phyloP scores from a whole-genome alignment of 2,329 filamentous ascomycete species.

The Plectosphaerella plurivora region DNA sequence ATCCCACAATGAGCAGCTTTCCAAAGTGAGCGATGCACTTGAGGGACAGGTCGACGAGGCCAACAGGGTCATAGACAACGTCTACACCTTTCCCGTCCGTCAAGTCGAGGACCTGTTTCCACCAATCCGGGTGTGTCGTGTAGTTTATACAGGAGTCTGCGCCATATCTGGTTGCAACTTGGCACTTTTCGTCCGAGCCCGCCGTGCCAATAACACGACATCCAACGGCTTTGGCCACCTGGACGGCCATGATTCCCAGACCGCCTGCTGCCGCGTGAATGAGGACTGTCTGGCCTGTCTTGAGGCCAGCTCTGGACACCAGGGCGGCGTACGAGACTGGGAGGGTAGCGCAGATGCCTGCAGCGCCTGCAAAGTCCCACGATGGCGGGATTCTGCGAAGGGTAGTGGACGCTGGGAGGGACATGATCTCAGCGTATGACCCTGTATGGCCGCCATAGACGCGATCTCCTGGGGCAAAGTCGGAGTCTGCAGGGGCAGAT shows the following conservation, averaged over 20 bases:
- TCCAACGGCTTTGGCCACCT: conserved; percentile 48
- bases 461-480: conserved; percentile 39
- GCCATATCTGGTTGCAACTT: conserved; percentile 31
- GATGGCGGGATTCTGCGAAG: conserved; percentile 38
- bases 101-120: conserved; percentile 39
- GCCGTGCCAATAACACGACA: conserved; percentile 50
- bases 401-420: conserved; percentile 24
- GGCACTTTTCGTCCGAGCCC: conserved; percentile 39
- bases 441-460: conserved; percentile 51
- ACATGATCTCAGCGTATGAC: conserved; percentile 48
- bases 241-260: conserved; percentile 50
- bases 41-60: conserved; percentile 49
- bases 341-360: conserved; percentile 48
- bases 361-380: conserved; percentile 43
- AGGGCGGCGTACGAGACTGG: conserved; percentile 51
- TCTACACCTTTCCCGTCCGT: conserved; percentile 48
- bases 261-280: conserved; percentile 52
- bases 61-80: conserved; percentile 54
- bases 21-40: conserved; percentile 50
- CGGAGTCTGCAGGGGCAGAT: conserved; percentile 25
- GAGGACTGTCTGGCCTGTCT: conserved; percentile 43
- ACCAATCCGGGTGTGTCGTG: conserved; percentile 34
- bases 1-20: conserved; percentile 51
- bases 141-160: conserved; percentile 38
- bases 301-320: conserved; percentile 32